These are phyloP conservation scores for Pythium aristosporum DNA, from an alignment of 352 stramenopile genomes.

Conservation along the genomic window DNA sequence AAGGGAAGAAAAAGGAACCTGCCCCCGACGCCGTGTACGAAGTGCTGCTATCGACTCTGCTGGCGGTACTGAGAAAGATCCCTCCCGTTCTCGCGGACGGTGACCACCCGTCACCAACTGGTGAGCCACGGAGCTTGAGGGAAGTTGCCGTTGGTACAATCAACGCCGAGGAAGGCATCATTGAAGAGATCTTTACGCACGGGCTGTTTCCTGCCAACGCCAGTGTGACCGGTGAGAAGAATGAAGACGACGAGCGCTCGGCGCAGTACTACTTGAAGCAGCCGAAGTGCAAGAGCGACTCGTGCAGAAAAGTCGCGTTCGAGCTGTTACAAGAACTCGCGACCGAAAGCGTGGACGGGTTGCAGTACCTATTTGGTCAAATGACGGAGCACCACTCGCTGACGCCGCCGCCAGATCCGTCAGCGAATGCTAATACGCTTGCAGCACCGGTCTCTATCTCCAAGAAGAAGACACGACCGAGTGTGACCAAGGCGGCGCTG, in stretches of 20 bases:
- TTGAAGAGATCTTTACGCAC: conserved; percentile 29
- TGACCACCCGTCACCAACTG: conserved; percentile 36
- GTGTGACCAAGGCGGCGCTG: conserved; percentile 17
- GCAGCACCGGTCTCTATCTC: conserved; percentile 28
- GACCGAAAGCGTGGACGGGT: conserved; percentile 53
- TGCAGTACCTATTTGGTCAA: conserved; percentile 69
- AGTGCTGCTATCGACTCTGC: conserved; percentile 21
- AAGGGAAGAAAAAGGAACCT: not conserved
- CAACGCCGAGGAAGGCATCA: conserved; percentile 25
- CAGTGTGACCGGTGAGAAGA: conserved; percentile 15
- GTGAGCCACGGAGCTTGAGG: conserved; percentile 31
- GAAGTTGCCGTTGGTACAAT: conserved; percentile 25
- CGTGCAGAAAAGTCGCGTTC: conserved; percentile 72
- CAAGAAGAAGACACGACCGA: conserved; percentile 45
- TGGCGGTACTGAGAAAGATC: conserved; percentile 24
- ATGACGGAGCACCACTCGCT: conserved; percentile 81
- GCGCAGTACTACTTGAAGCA: conserved; percentile 78
- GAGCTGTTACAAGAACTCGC: conserved; percentile 71
- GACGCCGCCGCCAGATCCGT: conserved; percentile 39
- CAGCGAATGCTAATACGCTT: conserved; percentile 11
- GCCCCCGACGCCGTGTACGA: conserved; percentile 24
- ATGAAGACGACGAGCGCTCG: conserved; percentile 29
- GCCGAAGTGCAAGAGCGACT: conserved; percentile 80
- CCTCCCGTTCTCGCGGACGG: conserved; percentile 41
- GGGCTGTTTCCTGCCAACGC: conserved; percentile 27